Evolutionary conservation across 2,329 filamentous ascomycete species (phyloP), one percentile per base, ranked within the genome.

Genomic region (Akanthomyces dipterigenus): DNA sequence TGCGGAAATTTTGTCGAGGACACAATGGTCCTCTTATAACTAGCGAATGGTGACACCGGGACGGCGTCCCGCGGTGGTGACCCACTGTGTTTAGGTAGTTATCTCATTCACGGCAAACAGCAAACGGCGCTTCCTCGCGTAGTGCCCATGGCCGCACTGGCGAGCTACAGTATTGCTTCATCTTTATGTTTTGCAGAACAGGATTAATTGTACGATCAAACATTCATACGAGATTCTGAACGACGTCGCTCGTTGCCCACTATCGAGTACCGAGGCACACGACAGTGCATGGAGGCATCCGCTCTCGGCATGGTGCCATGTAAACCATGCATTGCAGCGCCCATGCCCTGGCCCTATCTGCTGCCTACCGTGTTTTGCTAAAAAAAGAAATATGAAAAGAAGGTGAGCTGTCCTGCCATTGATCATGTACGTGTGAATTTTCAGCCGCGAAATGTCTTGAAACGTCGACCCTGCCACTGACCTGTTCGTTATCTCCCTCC

Each of bases 1-100:
- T 20, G 43, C 38, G 46, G 55, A 28, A 48, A 49, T 26, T 49
- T 57, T 34, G 43, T 38, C 7, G 22, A 57, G 55, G 55, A 57
- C 55, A 57, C 43, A 49, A 57, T 14, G 55, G 55, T 57, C 18
- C 55, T 57, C 49, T 57, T 49, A 57, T 57, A 42, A 34, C 34
- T 28, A 38, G 26, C 53, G 49, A 51, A 51, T 51, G 20, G 50
- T 54, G 38, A 28, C 24, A 36, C 43, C 55, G 55, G 55, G 18
- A 49, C 20, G 22, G 20, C 2, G 20, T 57, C 24, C 55, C 54
- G 54, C 31, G 28, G 28, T 3, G 43, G 20, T 6, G 53, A 46
- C 43, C 55, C 55, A 49, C 55, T 36, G 43, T 22, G 31, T 49
- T 31, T 49, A 14, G 40, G 20, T 49, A 34, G 31, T 34, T 7